Evolutionary conservation across 805 yeast species (phyloP), one percentile per base, ranked within the genome.

Genomic region (Saccharomycopsis olivae): DNA sequence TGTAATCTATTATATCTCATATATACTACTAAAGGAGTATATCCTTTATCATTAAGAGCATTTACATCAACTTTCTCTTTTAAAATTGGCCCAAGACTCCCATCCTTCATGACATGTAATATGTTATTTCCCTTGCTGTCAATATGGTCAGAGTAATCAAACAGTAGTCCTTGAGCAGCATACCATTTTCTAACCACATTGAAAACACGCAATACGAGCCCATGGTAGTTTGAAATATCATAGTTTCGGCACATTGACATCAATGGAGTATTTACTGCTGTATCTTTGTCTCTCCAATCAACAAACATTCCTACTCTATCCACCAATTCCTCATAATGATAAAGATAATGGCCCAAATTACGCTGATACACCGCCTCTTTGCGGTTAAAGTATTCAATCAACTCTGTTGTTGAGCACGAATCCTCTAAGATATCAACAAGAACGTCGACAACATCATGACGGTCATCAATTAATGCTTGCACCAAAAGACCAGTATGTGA

Each of bases 71-170:
- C 6, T 14, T 16, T 16, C 13, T 35, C 18, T 3, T 25, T 20
- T 10, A 43, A 15, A n/a, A 39, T 20, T 3, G 36, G 29, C 29
- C 21, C 13, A 13, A 31, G 17, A 23, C 52, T 45, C 13, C 70
- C 68, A 11, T 68, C 67, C 36, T 71, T 69, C 23, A 85, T 60
- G 2, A 82, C 69, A 57, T 89, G 97, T 24, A 89, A 59, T 3
- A 89, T 53, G 0, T 92, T 75, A 53, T 87, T 86, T 0, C 89
- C 89, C 40, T 73, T 69, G 17, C 55, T 57, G 53, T 89, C 96
- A 5, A 73, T 60, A 53, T 89, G 96, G 21, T 74, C 77, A 33
- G 62, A 62, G 46, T 71, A 68, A 44, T 71, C 62, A 36, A 76
- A 63, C 1, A 39, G 33, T 3, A 52, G 50, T 2, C 49, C 41